Percentiles rank a stretch among this genome's conserved stretches.
Conservation (phyloP, 805 yeast genomes). For the Ascoidea asiatica region DNA sequence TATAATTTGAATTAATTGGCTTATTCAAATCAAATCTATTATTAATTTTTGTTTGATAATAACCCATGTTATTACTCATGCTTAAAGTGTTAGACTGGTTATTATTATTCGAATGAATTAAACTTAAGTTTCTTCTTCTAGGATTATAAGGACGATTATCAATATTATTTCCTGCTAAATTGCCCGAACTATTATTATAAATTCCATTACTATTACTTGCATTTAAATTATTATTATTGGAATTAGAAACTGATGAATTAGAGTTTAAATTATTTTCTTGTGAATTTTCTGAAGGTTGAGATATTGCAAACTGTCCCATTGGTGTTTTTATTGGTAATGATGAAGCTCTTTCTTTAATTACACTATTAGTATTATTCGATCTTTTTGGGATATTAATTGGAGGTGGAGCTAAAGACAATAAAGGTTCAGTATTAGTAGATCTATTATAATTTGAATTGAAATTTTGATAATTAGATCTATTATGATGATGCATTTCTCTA, state of each 20-base stretch:
- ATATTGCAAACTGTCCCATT: neutral
- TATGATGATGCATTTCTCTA: constrained; percentile 39
- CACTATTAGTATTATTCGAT: constrained; percentile 16
- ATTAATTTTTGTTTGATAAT: neutral
- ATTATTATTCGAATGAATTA: neutral
- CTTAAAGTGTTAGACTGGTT: too few species aligned
- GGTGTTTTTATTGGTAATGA: neutral
- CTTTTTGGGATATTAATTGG: constrained; percentile 52
- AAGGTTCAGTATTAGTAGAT: constrained; percentile 17
- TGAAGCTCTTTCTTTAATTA: neutral
- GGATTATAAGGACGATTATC: neutral
- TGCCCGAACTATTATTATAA: neutral
- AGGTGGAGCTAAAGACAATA: constrained; percentile 61
- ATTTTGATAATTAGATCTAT: constrained; percentile 17
- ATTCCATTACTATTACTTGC: neutral
- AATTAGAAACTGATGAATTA: neutral
- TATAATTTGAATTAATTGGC: neutral
- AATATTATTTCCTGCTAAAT: too few species aligned
- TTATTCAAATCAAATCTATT: neutral
- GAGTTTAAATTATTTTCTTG: too few species aligned
- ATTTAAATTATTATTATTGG: neutral
- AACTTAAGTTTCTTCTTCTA: too few species aligned
- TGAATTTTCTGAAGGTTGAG: neutral
- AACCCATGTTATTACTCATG: too few species aligned
- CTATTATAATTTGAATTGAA: constrained; percentile 10